These are phyloP conservation scores for Abrus pulchellus DNA, from an alignment of 306 rosid species.

Conservation along the genomic window DNA sequence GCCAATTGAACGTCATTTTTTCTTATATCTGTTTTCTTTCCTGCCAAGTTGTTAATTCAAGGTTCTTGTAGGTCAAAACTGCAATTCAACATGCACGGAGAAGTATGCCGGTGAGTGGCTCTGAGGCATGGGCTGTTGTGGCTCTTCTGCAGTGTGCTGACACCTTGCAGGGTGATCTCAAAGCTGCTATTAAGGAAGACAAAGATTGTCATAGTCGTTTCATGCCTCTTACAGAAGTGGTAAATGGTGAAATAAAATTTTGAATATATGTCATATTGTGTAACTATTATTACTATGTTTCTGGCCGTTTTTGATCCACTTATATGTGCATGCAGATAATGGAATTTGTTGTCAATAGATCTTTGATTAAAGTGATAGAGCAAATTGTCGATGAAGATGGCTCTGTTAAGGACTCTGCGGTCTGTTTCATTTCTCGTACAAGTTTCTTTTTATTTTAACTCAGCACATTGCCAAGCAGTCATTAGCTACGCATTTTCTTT, in stretches of 20 bases:
- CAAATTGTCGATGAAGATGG: constrained; percentile 89
- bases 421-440: constrained; percentile 57
- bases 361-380: constrained; percentile 75
- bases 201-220: constrained; percentile 78
- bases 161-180: constrained; percentile 69
- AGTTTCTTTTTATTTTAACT: constrained; percentile 29
- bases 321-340: constrained; percentile 68
- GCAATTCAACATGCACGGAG: constrained; percentile 74
- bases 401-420: constrained; percentile 91
- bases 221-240: constrained; percentile 93
- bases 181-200: constrained; percentile 75
- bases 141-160: constrained; percentile 77
- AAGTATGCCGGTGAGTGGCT: constrained; percentile 63
- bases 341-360: constrained; percentile 70
- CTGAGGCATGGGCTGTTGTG: constrained; percentile 73
- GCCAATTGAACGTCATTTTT: background rate
- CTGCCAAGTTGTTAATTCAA: constrained; percentile 48
- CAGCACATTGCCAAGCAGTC: constrained; percentile 5
- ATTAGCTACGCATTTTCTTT: constrained; percentile 38
- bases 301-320: constrained; percentile 13
- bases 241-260: constrained; percentile 52
- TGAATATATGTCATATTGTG: background rate
- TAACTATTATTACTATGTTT: constrained; percentile 41
- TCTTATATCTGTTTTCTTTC: constrained; percentile 20
- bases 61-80: constrained; percentile 77